These are phyloP conservation scores for Sporothrix pallida DNA, from an alignment of 2,329 filamentous ascomycete species.

Conservation along the genomic window DNA sequence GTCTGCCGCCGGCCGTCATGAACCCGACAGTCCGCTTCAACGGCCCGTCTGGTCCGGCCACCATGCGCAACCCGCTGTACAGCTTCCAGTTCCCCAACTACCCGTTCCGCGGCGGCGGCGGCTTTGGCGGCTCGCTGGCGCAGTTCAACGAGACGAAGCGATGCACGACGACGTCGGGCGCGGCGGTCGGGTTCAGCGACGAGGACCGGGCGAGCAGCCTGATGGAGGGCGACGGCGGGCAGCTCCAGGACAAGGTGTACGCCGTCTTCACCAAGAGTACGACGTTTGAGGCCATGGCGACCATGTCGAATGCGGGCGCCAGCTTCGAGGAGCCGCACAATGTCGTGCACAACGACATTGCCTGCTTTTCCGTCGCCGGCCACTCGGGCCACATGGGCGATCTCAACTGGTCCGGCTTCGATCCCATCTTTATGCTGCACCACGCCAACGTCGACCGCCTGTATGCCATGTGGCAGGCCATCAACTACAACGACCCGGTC, in stretches of 20 bases:
- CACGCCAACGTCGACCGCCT: conserved; percentile 66
- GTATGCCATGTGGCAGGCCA: conserved; percentile 57
- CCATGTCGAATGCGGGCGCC: conserved; percentile 45
- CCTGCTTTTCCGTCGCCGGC: conserved; percentile 43
- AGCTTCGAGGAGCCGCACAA: conserved; percentile 56
- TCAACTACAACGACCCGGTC: conserved; percentile 46
- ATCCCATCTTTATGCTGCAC: conserved; percentile 58
- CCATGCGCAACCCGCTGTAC: conserved; percentile 57
- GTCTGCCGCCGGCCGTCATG: conserved; percentile 52
- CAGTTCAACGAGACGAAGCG: conserved; percentile 49
- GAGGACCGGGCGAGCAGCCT: conserved; percentile 38
- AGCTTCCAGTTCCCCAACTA: conserved; percentile 57
- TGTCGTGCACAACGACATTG: conserved; percentile 50
- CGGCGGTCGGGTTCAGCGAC: conserved; percentile 51
- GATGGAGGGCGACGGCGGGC: conserved; percentile 40
- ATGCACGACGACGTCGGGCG: conserved; percentile 44
- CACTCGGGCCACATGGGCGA: conserved; percentile 45
- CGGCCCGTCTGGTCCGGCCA: conserved; percentile 40
- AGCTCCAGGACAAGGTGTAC: conserved; percentile 47
- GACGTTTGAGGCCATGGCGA: conserved; percentile 51
- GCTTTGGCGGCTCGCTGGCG: conserved; percentile 43
- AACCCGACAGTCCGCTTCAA: conserved; percentile 41
- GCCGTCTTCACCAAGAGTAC: conserved; percentile 49
- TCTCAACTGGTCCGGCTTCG: conserved; percentile 52
- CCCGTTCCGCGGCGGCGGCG: conserved; percentile 44